These are phyloP conservation scores for Tulasnella calospora DNA, from an alignment of 768 basidiomycete species.

Conservation along the genomic window DNA sequence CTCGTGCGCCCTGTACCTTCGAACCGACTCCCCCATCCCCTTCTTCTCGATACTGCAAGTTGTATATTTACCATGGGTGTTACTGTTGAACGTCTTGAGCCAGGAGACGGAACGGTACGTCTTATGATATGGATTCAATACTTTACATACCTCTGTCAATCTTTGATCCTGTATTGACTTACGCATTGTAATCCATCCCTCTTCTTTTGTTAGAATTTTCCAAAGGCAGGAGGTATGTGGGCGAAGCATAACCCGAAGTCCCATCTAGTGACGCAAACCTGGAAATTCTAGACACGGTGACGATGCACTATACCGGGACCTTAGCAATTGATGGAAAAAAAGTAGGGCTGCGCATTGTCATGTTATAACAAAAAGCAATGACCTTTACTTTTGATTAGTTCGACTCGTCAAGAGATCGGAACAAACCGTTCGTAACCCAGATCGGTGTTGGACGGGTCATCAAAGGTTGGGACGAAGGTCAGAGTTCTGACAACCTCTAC, in stretches of 20 bases:
- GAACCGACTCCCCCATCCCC: background rate
- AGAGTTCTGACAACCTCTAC: conserved; percentile 25
- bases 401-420: conserved; percentile 41
- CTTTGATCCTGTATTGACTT: background rate
- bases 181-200: background rate
- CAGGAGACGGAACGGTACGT: conserved; percentile 7
- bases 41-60: background rate
- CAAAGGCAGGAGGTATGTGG: conserved; percentile 61
- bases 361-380: background rate
- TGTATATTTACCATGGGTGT: background rate
- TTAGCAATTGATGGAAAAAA: conserved; percentile 36
- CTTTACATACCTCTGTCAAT: background rate
- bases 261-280: conserved; percentile 2
- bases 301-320: conserved; percentile 76
- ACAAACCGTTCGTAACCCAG: conserved; percentile 56
- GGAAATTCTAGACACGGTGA: conserved; percentile 52
- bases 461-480: conserved; percentile 87
- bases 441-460: conserved; percentile 82
- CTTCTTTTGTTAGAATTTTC: conserved; percentile 54
- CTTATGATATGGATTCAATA: background rate
- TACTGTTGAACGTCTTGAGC: background rate
- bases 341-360: background rate
- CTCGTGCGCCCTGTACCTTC: background rate
- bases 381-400: conserved; percentile 4
- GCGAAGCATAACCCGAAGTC: background rate